These are phyloP conservation scores for thale cress (Arabidopsis thaliana) DNA, from an alignment of 345 rosid species.

Conservation along the genomic window DNA sequence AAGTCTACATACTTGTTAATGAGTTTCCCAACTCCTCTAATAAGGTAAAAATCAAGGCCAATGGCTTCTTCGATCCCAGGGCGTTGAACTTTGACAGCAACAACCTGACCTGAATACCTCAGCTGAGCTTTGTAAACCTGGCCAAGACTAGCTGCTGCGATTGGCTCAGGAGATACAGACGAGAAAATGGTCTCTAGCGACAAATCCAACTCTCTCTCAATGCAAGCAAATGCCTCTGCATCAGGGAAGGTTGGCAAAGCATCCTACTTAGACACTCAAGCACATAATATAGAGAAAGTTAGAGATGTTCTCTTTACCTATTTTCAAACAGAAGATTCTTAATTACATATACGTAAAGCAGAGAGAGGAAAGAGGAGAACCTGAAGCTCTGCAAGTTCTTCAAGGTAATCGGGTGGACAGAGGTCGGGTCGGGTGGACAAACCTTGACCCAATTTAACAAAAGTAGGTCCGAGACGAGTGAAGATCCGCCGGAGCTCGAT, in stretches of 20 bases:
- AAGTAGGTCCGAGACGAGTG: slow-evolving; percentile 91
- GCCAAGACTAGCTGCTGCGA: slow-evolving; percentile 96
- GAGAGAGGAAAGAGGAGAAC: slow-evolving; percentile 47
- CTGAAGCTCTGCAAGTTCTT: slow-evolving; percentile 93
- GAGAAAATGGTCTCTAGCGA: slow-evolving; percentile 77
- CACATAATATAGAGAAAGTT: slow-evolving; percentile 16
- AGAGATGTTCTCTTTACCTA: slow-evolving; percentile 17
- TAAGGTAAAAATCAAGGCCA: slow-evolving; percentile 88
- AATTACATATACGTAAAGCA: background rate
- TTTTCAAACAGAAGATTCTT: background rate
- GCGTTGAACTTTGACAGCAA: slow-evolving; percentile 96
- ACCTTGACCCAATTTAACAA: slow-evolving; percentile 97
- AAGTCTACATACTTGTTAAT: slow-evolving; percentile 79
- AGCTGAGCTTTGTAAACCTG: slow-evolving; percentile 97
- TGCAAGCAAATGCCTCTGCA: slow-evolving; percentile 84
- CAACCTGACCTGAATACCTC: slow-evolving; percentile 71
- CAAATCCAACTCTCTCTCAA: slow-evolving; percentile 80
- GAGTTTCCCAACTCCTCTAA: slow-evolving; percentile 76
- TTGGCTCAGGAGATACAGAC: slow-evolving; percentile 76
- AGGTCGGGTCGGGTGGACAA: slow-evolving; percentile 94
- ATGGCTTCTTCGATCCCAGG: slow-evolving; percentile 90
- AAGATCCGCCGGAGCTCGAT: slow-evolving; percentile 67
- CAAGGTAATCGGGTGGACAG: slow-evolving; percentile 92
- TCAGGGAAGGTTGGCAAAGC: slow-evolving; percentile 97
- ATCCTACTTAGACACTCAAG: slow-evolving; percentile 62